Base-by-base conservation (phyloP, 2,329 filamentous ascomycete genomes). In the Hypoxylon sp. region DNA sequence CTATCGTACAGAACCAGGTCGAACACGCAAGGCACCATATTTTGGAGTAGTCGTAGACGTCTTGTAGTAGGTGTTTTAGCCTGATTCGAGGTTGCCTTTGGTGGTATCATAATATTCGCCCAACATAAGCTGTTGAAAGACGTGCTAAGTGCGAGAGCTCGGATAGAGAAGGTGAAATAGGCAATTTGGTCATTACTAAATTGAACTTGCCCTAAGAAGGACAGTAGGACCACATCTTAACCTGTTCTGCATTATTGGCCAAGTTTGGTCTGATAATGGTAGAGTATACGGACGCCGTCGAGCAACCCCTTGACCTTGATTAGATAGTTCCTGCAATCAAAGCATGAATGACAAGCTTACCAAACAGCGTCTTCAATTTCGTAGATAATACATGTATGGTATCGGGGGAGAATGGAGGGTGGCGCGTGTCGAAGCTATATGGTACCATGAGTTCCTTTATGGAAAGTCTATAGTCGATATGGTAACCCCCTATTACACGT, bases 191-290 rank as follows among this genome's bases (percentile, higher is more conserved):
- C 40, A 2, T 44, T 22, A 17, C 17, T 11, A 22, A 22, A 22
- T 35, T 3, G 48, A 7, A 27, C 5, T 14, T 42, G 48, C 33
- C 31, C 25, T n/a, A 42, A 30, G 33, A 31, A 25, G 48, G 31
- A 40, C 31, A 59, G n/a, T 20, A 59, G 33, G 44, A 31, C 22
- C 25, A 6, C 14, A 40, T 51, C n/a, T 48, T 51, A 31, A 25
- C n/a, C 31, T 17, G n/a, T 35, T 42, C 46, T n/a, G 7, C n/a
- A 37, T 50, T 6, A 33, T 11, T 20, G 44, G 20, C 7, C 7
- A 8, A 40, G n/a, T 33, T 33, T 35, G 11, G 55, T 57, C 40
- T 57, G 35, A 35, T 57, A 48, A 48, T 1, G 27, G 40, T 48
- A 10, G 17, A 11, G 20, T 44, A 5, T 53, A 61, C 13, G 17